phyloP scores from a whole-genome alignment of 1,284 basidiomycete genomes.

The Heterobasidion irregulare region DNA sequence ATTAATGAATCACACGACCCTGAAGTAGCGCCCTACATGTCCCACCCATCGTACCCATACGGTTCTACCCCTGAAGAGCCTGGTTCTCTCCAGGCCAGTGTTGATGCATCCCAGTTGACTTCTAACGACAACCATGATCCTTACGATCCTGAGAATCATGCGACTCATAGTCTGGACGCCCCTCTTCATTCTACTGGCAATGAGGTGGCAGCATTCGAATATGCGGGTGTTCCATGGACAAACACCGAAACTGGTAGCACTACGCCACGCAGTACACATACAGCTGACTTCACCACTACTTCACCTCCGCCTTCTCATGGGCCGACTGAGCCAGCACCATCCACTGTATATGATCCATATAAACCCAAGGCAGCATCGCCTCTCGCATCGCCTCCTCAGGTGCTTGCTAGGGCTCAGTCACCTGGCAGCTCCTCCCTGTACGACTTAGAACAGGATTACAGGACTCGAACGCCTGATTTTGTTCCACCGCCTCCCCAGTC shows the following conservation, averaged over 20 bases:
- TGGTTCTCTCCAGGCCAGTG: too few species aligned
- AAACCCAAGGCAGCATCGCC: not conserved
- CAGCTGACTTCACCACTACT: not conserved
- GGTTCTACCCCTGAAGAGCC: too few species aligned
- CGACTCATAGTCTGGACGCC: not conserved
- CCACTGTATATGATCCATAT: conserved; percentile 1
- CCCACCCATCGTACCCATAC: too few species aligned
- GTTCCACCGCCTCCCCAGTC: conserved; percentile 2
- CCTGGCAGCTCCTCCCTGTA: not conserved
- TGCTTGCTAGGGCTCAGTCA: not conserved
- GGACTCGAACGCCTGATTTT: not conserved
- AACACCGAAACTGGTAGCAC: not conserved
- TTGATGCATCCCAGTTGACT: not conserved
- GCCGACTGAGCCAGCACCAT: not conserved
- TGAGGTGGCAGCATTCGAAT: not conserved
- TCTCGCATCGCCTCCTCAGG: not conserved
- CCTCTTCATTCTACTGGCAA: not conserved
- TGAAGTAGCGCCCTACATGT: too few species aligned
- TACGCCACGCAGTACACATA: not conserved
- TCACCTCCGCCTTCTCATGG: not conserved
- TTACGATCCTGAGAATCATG: not conserved
- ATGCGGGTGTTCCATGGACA: not conserved
- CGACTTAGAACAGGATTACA: not conserved
- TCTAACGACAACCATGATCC: not conserved
- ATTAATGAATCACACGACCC: too few species aligned